Percentiles rank a stretch among this genome's conserved stretches.
These are phyloP conservation scores for Hypoxylon fuscum DNA, from an alignment of 495 filamentous ascomycete genomes.

Conservation along the genomic window DNA sequence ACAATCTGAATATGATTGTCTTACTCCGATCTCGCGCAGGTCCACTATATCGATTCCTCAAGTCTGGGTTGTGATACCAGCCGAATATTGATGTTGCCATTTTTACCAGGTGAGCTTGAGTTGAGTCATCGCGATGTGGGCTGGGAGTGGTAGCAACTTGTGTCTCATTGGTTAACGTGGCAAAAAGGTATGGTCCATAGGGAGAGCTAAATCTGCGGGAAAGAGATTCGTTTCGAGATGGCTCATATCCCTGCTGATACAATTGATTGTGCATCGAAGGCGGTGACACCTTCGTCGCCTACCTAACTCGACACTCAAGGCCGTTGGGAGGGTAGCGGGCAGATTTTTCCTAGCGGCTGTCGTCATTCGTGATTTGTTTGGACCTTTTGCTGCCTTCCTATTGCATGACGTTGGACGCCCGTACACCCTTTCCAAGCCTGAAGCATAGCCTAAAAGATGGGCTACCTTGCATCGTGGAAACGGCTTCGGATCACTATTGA, in stretches of 20 bases:
- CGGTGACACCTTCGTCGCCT: constrained; percentile 13
- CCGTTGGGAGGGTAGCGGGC: constrained; percentile 9
- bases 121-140: constrained; percentile 38
- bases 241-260: constrained; percentile 32
- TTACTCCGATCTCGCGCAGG: constrained; percentile 34
- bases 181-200: constrained; percentile 8
- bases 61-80: constrained; percentile 30
- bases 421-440: constrained; percentile 17
- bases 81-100: constrained; percentile 23
- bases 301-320: constrained; percentile 4
- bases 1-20: constrained; percentile 17
- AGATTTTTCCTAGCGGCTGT: constrained; percentile 14
- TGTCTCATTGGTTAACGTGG: constrained; percentile 26
- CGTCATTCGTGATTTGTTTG: constrained; percentile 22
- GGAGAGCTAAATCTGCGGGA: constrained; percentile 33
- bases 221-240: constrained; percentile 29
- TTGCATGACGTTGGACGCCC: constrained; percentile 11
- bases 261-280: constrained; percentile 15
- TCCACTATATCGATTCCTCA: constrained; percentile 5
- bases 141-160: constrained; percentile 15
- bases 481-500: constrained; percentile 8
- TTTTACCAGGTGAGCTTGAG: constrained; percentile 26
- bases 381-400: constrained; percentile 2
- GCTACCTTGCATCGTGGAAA: constrained; percentile 29
- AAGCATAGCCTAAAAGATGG: constrained; percentile 33